Evolutionary conservation across 108 stramenopile genomes (phyloP).

Genomic region (Skeletonema costatum): DNA sequence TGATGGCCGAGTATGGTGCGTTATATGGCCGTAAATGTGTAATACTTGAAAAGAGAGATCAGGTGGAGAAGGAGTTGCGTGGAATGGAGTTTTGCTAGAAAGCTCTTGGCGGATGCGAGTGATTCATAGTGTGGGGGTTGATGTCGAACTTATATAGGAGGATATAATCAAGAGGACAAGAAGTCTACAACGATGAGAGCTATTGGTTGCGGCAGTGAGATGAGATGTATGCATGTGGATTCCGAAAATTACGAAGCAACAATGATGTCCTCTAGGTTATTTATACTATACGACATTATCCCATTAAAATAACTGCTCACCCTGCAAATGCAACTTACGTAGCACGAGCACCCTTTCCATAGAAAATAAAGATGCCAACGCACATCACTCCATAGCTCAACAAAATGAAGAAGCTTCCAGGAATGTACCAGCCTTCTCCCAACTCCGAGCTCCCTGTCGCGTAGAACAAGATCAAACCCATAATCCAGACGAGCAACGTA

Average conservation of each 20-base stretch:
- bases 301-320: no score
- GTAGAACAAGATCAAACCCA: slow-evolving; percentile 45
- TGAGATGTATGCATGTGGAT: no score
- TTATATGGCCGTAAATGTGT: not conserved
- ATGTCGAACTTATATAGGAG: not conserved
- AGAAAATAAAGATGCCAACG: slow-evolving; percentile 34
- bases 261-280: no score
- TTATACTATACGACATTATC: no score
- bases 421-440: slow-evolving; percentile 39
- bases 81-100: not conserved
- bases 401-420: slow-evolving; percentile 31
- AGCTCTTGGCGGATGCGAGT: not conserved
- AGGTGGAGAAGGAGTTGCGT: not conserved
- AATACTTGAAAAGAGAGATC: not conserved
- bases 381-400: slow-evolving; percentile 29
- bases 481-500: slow-evolving; percentile 43
- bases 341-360: slow-evolving; percentile 11
- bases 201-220: no score
- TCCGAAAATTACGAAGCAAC: no score
- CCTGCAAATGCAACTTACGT: no score
- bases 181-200: no score
- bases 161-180: no score
- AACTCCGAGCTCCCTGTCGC: slow-evolving; percentile 2
- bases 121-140: not conserved
- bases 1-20: slow-evolving; percentile 6